These are phyloP conservation scores for Xenosphaeropsis pyriputrescens DNA, from an alignment of 2,329 filamentous ascomycete genomes.

Conservation along the genomic window DNA sequence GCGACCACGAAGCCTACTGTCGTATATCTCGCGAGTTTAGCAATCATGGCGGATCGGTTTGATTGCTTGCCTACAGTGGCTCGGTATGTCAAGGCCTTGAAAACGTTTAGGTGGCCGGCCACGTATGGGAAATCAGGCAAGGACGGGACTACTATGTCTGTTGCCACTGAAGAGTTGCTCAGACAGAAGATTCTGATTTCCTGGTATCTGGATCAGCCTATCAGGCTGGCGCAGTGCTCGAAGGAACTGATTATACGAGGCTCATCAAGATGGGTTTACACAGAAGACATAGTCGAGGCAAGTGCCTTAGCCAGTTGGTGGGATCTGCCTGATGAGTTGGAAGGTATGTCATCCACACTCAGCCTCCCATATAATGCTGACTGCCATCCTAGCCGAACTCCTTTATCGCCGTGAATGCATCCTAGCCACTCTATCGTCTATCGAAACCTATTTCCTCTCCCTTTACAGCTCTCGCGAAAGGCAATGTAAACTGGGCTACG, in stretches of 20 bases:
- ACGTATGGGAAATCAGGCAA: conserved; percentile 23
- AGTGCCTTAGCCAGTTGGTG: conserved; percentile 45
- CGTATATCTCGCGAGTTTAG: conserved; percentile 49
- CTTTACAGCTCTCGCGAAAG: conserved; percentile 52
- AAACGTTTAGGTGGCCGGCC: conserved; percentile 38
- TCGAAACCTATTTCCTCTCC: conserved; percentile 51
- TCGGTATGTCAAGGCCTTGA: conserved; percentile 30
- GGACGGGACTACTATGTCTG: conserved; percentile 17
- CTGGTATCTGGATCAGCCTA: conserved; percentile 46
- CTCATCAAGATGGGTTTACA: conserved; percentile 26
- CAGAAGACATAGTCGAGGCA: conserved; percentile 17
- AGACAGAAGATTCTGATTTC: conserved; percentile 57
- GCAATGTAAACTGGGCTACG: conserved; percentile 64
- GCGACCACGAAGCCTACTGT: conserved; percentile 31
- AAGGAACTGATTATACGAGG: conserved; percentile 52
- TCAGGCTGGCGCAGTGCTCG: conserved; percentile 45
- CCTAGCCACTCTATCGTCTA: conserved; percentile 52
- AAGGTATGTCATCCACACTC: conserved; percentile 28
- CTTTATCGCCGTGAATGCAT: conserved; percentile 50
- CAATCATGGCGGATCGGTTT: conserved; percentile 60
- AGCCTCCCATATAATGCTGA: conserved; percentile 5
- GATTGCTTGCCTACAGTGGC: conserved; percentile 44
- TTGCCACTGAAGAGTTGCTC: conserved; percentile 45
- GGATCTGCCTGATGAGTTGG: conserved; percentile 54
- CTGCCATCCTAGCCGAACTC: conserved; percentile 39